Evolutionary conservation across 2,329 filamentous ascomycete species (phyloP), one percentile per base, ranked within the genome.

Genomic region (Colletotrichum sp.): DNA sequence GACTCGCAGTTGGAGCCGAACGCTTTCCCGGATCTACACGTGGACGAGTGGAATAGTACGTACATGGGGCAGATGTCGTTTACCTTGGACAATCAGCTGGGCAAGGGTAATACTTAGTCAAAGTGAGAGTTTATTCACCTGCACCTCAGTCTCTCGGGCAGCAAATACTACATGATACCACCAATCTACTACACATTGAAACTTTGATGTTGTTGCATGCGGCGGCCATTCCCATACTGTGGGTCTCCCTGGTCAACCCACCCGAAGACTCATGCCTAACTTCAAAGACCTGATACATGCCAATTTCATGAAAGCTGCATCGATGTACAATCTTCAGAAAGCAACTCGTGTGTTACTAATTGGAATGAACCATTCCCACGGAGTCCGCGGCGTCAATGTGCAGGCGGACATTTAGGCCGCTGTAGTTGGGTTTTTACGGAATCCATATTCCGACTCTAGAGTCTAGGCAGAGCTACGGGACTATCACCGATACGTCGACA

Each of bases 31-130:
- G 68, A 67, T 1, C 21, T 67, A 4, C 49, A 62, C 6, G 68
- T 71, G 12, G 71, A 74, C 6, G 71, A 74, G 7, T 74, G 66
- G 71, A 57, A 59, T 12, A 60, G 24, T 8, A 36, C 39, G 4
- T 70, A 74, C 30, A 70, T 70, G 39, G 66, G 71, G 4, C 66
- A 69, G 4, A 74, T 74, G 71, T 70, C 71, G 8, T 74, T 74
- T 16, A 64, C 66, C 13, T n/a, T 74, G 30, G 71, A 74, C 21
- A 70, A 55, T 8, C 71, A 74, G 30, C n/a, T 70, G 9, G 65
- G 57, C 8, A 74, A 70, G 24, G 21, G 57, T 10, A 12, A 26
- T 10, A 3, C 28, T 1, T 63, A 70, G n/a, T 10, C 55, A 16
- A 26, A 1, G 4, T 0, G 9, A 28, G 12, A 8, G n/a, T 52